Conservation (phyloP, 495 filamentous ascomycete genomes). For the Cercophora scortea region DNA sequence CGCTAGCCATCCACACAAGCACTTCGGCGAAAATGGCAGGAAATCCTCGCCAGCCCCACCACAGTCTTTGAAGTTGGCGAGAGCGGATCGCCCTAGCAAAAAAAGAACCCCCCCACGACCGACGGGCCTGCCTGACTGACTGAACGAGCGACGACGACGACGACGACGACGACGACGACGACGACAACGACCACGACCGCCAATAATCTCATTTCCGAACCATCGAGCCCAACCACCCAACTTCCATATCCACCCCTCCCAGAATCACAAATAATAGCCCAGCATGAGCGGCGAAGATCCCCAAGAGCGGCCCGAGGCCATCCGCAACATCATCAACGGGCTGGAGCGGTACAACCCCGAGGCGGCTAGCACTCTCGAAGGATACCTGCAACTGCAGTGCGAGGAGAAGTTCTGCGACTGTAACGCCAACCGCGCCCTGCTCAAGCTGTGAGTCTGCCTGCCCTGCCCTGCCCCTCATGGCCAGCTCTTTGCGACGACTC, state of each 20-base stretch:
- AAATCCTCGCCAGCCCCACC: conserved; percentile 22
- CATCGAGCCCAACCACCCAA: not conserved
- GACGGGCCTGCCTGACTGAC: not conserved
- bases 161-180: not conserved
- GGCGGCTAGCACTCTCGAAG: conserved; percentile 87
- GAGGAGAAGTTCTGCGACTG: conserved; percentile 89
- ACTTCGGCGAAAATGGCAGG: conserved; percentile 13
- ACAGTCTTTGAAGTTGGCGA: conserved; percentile 12
- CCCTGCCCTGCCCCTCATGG: conserved; percentile 1
- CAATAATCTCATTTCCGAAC: not conserved
- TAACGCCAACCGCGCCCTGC: conserved; percentile 88
- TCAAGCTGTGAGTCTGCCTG: conserved; percentile 82
- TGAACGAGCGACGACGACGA: not conserved
- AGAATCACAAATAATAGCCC: conserved; percentile 11
- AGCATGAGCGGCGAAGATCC: conserved; percentile 50
- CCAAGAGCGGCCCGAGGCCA: conserved; percentile 72
- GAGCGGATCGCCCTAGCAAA: conserved; percentile 14
- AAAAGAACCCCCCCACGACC: not conserved
- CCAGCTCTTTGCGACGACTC: not conserved
- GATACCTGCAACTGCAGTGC: conserved; percentile 91
- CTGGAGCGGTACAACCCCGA: conserved; percentile 99
- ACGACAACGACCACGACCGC: conserved; percentile 1
- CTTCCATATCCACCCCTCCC: conserved; percentile 7
- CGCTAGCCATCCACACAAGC: conserved; percentile 10
- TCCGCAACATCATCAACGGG: conserved; percentile 85